Percentiles rank a stretch among this genome's conserved stretches.
Conservation (phyloP, 805 yeast species). For the Cyberlindnera subsufficiens region DNA sequence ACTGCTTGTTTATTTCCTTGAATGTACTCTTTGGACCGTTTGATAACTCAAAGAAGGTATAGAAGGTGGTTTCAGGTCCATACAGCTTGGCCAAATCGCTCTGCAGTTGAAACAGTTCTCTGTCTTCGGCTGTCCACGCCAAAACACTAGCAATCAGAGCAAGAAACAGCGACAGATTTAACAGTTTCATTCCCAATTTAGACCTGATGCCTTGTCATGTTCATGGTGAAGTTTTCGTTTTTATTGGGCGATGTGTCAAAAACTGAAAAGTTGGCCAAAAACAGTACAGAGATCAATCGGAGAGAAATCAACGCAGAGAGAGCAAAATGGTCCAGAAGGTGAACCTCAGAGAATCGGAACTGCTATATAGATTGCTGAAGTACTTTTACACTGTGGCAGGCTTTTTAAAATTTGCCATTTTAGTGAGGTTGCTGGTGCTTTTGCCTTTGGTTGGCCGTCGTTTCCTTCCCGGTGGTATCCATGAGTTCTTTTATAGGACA, state of each 20-base stretch:
- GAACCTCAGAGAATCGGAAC: slow-evolving; percentile 12
- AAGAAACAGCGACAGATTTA: slow-evolving; percentile 9
- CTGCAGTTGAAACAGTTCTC: slow-evolving; percentile 73
- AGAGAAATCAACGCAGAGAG: neutral
- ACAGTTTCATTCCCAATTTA: neutral
- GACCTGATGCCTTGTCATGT: neutral
- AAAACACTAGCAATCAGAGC: slow-evolving; percentile 20
- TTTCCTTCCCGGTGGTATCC: slow-evolving; percentile 67
- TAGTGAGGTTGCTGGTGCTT: slow-evolving; percentile 43
- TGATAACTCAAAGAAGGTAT: slow-evolving; percentile 22
- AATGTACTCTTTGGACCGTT: slow-evolving; percentile 21
- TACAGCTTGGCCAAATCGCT: slow-evolving; percentile 42
- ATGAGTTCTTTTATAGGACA: slow-evolving; percentile 43
- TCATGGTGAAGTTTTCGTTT: neutral
- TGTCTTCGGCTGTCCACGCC: slow-evolving; percentile 63
- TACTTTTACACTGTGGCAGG: slow-evolving; percentile 4
- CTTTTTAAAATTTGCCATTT: slow-evolving; percentile 23
- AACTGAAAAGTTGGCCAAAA: no score
- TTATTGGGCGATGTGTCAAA: neutral
- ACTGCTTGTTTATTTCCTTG: slow-evolving; percentile 57
- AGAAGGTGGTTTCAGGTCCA: slow-evolving; percentile 24
- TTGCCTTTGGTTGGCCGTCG: slow-evolving; percentile 60
- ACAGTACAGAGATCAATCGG: neutral
- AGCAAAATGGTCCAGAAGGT: slow-evolving; percentile 24
- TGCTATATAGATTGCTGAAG: slow-evolving; percentile 7